Evolutionary conservation across 176 grass and related monocot genomes (phyloP).

Genomic region (Hordeum vulgare): DNA sequence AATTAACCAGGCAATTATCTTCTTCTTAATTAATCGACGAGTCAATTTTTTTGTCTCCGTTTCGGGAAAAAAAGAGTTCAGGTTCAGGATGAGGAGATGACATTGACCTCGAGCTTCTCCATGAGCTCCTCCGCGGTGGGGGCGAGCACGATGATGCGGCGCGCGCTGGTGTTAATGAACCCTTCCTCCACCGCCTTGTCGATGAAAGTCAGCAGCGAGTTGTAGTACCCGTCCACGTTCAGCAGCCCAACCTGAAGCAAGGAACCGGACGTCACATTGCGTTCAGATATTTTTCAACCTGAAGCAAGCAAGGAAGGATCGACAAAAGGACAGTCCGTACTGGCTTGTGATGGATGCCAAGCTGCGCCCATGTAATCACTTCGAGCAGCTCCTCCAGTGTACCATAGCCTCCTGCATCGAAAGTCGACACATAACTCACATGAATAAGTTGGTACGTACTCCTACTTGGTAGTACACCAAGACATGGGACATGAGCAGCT

Average conservation of each 20-base stretch:
- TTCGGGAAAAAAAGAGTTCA: not conserved
- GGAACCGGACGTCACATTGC: not conserved
- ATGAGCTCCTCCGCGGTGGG: conserved; percentile 84
- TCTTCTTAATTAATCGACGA: too few relatives aligned
- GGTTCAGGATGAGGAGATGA: not conserved
- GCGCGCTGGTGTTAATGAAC: conserved; percentile 77
- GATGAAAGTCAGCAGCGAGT: conserved; percentile 95
- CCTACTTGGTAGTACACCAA: not conserved
- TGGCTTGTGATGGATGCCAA: conserved; percentile 98
- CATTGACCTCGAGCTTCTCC: conserved; percentile 68
- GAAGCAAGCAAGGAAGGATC: too few relatives aligned
- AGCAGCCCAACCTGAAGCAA: conserved; percentile 73
- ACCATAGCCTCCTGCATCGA: conserved; percentile 85
- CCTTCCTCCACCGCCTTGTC: conserved; percentile 99
- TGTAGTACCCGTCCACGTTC: conserved; percentile 99
- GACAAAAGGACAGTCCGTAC: conserved; percentile 21
- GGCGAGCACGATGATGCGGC: conserved; percentile 88
- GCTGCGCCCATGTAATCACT: conserved; percentile 98
- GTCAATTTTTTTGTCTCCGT: too few relatives aligned
- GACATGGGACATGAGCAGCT: not conserved
- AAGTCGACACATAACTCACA: not conserved
- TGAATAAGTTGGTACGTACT: not conserved
- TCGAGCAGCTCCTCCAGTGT: conserved; percentile 98
- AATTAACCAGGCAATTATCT: too few relatives aligned
- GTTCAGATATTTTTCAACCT: not conserved